A percentile compares a stretch with the other conserved stretches of the same genome.
Evolutionary conservation across 257 asterid genomes (phyloP).

Genomic region (Nicotiana benthamiana): DNA sequence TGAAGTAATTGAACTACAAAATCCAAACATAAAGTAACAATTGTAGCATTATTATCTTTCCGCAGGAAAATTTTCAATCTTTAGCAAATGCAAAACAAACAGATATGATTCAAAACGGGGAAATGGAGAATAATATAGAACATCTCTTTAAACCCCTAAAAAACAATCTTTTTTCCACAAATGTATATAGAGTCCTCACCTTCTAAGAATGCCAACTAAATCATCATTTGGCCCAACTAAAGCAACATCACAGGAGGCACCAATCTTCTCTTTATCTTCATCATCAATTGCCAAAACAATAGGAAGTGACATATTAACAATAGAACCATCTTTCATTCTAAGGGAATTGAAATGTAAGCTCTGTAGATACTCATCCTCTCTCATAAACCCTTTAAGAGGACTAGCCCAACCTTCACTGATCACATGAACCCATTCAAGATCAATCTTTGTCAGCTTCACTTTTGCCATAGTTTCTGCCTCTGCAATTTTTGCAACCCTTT

Average conservation of each 20-base stretch:
- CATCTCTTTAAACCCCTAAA: too few relatives aligned
- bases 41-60: neutral
- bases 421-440: conserved; percentile 88
- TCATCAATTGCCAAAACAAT: conserved; percentile 73
- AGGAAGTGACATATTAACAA: conserved; percentile 79
- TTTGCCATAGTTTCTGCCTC: conserved; percentile 55
- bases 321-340: conserved; percentile 53
- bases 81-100: neutral
- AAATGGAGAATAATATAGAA: too few relatives aligned
- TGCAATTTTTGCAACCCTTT: conserved; percentile 26
- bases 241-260: conserved; percentile 40
- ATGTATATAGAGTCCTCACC: conserved; percentile 26
- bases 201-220: conserved; percentile 54
- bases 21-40: neutral
- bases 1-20: neutral
- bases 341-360: conserved; percentile 73
- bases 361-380: conserved; percentile 81
- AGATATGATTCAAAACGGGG: too few relatives aligned
- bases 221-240: conserved; percentile 47
- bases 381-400: conserved; percentile 76
- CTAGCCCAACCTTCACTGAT: conserved; percentile 91
- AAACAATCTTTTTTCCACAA: too few relatives aligned
- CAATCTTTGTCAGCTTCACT: conserved; percentile 54
- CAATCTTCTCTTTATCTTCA: conserved; percentile 42
- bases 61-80: neutral